Percentiles rank a stretch among this genome's conserved stretches.
These are phyloP conservation scores for Rosa rugosa DNA, from an alignment of 306 rosid species.

Conservation along the genomic window DNA sequence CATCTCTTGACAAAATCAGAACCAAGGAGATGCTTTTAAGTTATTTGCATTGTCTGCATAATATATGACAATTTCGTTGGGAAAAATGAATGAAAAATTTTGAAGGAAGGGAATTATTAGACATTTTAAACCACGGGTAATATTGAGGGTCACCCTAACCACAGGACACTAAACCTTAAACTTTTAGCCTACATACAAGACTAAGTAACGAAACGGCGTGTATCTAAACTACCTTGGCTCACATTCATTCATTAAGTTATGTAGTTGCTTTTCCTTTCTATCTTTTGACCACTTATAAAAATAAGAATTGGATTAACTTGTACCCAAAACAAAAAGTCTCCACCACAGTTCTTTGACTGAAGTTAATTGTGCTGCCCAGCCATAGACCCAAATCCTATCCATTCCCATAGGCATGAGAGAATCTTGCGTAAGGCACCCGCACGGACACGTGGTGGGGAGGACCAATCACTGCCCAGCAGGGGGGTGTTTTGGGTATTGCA, in stretches of 20 bases:
- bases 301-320: background rate
- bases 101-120: background rate
- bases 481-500: too few relatives aligned
- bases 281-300: background rate
- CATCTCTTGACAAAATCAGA: background rate
- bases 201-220: background rate
- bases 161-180: background rate
- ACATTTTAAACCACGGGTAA: background rate
- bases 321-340: background rate
- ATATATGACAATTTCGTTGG: background rate
- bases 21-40: background rate
- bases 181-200: background rate
- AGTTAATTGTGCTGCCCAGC: background rate
- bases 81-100: background rate
- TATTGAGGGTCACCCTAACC: background rate
- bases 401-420: background rate
- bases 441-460: too few relatives aligned
- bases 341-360: background rate
- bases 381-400: conserved; percentile 3
- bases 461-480: too few relatives aligned
- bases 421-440: too few relatives aligned
- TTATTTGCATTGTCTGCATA: background rate
- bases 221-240: background rate
- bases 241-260: background rate
- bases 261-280: background rate